Evolutionary conservation across 139 green algal species (phyloP), one percentile per base, ranked within the genome.

Genomic region (Spirogloea muscicola): DNA sequence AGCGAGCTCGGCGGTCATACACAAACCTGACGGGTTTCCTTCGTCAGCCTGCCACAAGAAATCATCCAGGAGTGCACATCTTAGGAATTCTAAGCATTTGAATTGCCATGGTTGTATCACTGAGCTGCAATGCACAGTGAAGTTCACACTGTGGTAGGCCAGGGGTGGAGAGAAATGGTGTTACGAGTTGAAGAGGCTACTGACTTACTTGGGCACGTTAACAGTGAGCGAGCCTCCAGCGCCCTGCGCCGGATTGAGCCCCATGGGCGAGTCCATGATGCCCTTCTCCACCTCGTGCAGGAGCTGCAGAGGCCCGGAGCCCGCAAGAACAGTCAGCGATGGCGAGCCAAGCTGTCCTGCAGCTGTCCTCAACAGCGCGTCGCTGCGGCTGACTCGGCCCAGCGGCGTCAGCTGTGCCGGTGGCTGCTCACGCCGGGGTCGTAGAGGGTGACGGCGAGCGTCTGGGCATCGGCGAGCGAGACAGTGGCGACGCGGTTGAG

Each of bases 401-500:
- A n/a, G n/a, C n/a, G n/a, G n/a, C n/a, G n/a, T n/a, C n/a, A n/a
- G n/a, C n/a, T n/a, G n/a, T n/a, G n/a, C n/a, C n/a, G n/a, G n/a
- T n/a, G n/a, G 55, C 55, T 10, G 13, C 62, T 71, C 27, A 71
- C 62, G 31, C 18, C 31, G 2, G 62, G 27, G 39, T 71, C 62
- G 44, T 71, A 38, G 16, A 71, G 62, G 3, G 62, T 43, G 62
- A 71, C 62, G 21, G 62, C 58, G 43, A 71, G 62, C 44, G 31
- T 29, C 36, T 71, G 62, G n/a, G 62, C 18, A 10, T 71, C 62
- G 27, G n/a, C n/a, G 25, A 71, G 37, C 4, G 62, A 61, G n/a
- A 71, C 62, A 27, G 62, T 58, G n/a, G 62, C 62, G 3, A 71
- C 62, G 21, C 62, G 62, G 33, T 61, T 61, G n/a, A 71, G n/a